phyloP scores from a whole-genome alignment of 2,329 filamentous ascomycete genomes.

The Acarospora socialis region DNA sequence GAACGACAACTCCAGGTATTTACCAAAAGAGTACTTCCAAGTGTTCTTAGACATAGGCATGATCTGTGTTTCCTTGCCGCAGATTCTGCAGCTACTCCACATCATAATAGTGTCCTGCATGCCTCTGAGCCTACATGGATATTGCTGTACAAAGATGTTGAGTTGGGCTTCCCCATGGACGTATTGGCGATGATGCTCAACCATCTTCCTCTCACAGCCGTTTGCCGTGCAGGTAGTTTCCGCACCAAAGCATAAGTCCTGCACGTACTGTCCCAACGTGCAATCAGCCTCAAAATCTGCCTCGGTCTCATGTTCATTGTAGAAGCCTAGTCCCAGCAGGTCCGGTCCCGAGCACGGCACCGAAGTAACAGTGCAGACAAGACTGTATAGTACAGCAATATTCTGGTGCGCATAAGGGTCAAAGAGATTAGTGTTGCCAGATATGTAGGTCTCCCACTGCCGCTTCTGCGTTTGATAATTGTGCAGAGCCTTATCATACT shows the following conservation, averaged over 20 bases:
- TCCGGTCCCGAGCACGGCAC: slow-evolving; percentile 87
- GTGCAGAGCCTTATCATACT: slow-evolving; percentile 89
- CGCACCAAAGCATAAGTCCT: slow-evolving; percentile 68
- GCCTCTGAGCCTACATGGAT: slow-evolving; percentile 49
- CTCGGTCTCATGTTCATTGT: slow-evolving; percentile 69
- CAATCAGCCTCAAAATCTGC: slow-evolving; percentile 67
- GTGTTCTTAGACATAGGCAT: slow-evolving; percentile 86
- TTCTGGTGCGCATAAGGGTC: slow-evolving; percentile 94
- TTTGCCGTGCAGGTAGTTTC: slow-evolving; percentile 67
- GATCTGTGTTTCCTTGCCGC: slow-evolving; percentile 76
- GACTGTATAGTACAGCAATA: slow-evolving; percentile 85
- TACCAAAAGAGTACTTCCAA: slow-evolving; percentile 97
- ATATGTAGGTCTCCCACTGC: slow-evolving; percentile 91
- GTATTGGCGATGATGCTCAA: slow-evolving; percentile 88
- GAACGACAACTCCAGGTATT: slow-evolving; percentile 94
- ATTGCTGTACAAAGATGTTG: slow-evolving; percentile 75
- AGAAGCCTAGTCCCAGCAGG: slow-evolving; percentile 81
- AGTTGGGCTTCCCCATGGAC: slow-evolving; percentile 92
- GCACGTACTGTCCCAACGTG: slow-evolving; percentile 86
- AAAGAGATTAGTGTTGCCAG: slow-evolving; percentile 76
- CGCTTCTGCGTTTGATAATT: slow-evolving; percentile 88
- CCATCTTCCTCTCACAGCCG: slow-evolving; percentile 76
- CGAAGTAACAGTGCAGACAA: slow-evolving; percentile 85
- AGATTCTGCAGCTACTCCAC: slow-evolving; percentile 95
- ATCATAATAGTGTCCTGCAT: slow-evolving; percentile 70